phyloP scores from a whole-genome alignment of 805 yeast species.

The Candida loeiensis region DNA sequence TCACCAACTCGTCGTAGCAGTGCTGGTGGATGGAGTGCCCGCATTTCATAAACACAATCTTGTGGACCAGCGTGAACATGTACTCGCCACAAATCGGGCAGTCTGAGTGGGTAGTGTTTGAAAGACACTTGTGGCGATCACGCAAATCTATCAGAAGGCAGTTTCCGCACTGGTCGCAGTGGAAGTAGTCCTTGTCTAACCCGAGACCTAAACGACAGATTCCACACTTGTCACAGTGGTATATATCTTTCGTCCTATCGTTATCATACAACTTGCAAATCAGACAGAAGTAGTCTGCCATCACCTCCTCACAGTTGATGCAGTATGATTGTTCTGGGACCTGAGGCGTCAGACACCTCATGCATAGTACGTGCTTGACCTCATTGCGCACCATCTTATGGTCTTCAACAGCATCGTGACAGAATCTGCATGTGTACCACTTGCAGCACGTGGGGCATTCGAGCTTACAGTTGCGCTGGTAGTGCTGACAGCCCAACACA shows the following conservation, averaged over 20 bases:
- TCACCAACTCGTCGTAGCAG: slow-evolving; percentile 79
- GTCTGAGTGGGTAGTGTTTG: slow-evolving; percentile 82
- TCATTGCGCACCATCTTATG: slow-evolving; percentile 51
- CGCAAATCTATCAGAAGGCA: slow-evolving; percentile 79
- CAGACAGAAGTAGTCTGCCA: slow-evolving; percentile 76
- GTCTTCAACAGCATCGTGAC: slow-evolving; percentile 65
- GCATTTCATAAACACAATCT: slow-evolving; percentile 89
- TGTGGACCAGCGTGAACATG: slow-evolving; percentile 75
- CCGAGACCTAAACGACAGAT: slow-evolving; percentile 91
- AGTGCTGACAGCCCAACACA: slow-evolving; percentile 78
- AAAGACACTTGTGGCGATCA: slow-evolving; percentile 78
- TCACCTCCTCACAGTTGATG: slow-evolving; percentile 56
- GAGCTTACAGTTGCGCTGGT: slow-evolving; percentile 76
- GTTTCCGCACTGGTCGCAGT: slow-evolving; percentile 84
- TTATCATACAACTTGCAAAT: slow-evolving; percentile 81
- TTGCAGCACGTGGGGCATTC: slow-evolving; percentile 72
- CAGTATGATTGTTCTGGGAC: slow-evolving; percentile 66
- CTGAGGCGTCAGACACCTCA: slow-evolving; percentile 76
- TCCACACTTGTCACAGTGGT: slow-evolving; percentile 91
- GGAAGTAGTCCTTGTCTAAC: slow-evolving; percentile 83
- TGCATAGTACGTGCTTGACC: slow-evolving; percentile 71
- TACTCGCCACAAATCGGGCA: slow-evolving; percentile 93
- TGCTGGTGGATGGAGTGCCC: slow-evolving; percentile 90
- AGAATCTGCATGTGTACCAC: slow-evolving; percentile 81
- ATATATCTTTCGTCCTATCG: slow-evolving; percentile 72